Conservation (phyloP, 345 rosid genomes). For the Erodium maritimum region DNA sequence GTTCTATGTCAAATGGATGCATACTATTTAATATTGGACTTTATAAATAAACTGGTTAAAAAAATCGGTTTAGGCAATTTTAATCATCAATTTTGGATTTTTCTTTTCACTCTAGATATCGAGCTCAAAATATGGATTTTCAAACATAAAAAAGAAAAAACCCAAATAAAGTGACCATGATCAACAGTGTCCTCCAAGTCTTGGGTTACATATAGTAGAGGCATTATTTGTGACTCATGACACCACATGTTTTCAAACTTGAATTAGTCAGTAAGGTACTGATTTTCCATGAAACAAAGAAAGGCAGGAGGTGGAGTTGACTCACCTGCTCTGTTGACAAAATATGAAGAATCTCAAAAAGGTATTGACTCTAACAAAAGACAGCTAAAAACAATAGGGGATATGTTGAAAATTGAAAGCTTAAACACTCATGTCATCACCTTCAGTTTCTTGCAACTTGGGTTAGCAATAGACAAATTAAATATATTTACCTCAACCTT, state of each 20-base stretch:
- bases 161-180: too few species aligned
- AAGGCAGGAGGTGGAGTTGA: slow-evolving; percentile 4
- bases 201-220: background rate
- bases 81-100: too few species aligned
- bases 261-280: background rate
- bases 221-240: background rate
- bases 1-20: too few species aligned
- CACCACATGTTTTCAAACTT: background rate
- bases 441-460: background rate
- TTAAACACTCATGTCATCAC: background rate
- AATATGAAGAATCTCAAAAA: background rate
- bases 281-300: background rate
- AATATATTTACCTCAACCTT: too few species aligned
- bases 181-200: too few species aligned
- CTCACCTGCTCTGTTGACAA: slow-evolving; percentile 29
- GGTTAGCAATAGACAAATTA: too few species aligned
- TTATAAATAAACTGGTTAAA: too few species aligned
- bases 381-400: background rate
- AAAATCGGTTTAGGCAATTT: too few species aligned
- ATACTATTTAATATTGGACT: too few species aligned
- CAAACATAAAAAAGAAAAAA: too few species aligned
- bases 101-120: too few species aligned
- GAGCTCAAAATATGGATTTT: too few species aligned
- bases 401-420: background rate
- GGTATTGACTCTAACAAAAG: background rate